Evolutionary conservation across 1,284 basidiomycete species (phyloP).

Genomic region (Neonothopanus nambi): DNA sequence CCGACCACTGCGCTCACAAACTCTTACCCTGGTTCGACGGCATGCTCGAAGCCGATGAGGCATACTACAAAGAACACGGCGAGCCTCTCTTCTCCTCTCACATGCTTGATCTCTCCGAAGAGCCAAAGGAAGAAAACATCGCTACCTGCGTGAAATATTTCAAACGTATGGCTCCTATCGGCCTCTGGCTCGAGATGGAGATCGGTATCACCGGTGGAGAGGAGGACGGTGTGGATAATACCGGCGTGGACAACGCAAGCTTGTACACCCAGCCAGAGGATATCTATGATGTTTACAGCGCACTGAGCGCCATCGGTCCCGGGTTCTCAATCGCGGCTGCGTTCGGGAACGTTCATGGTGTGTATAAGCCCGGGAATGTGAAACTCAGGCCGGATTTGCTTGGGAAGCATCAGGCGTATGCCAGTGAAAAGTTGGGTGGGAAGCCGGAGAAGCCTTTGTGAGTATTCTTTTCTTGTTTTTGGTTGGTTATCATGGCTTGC

Average conservation of each 20-base stretch:
- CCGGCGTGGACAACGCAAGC: conserved; percentile 88
- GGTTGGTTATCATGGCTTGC: conserved; percentile 2
- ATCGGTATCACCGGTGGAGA: conserved; percentile 99
- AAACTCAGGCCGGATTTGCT: conserved; percentile 91
- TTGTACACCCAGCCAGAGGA: conserved; percentile 99
- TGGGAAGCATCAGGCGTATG: conserved; percentile 87
- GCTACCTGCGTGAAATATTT: conserved; percentile 94
- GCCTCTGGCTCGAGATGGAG: conserved; percentile 99
- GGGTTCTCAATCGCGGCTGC: conserved; percentile 97
- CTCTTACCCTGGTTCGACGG: conserved; percentile 99
- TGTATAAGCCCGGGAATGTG: conserved; percentile 95
- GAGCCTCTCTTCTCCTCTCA: conserved; percentile 98
- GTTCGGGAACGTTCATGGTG: conserved; percentile 97
- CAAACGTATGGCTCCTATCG: conserved; percentile 90
- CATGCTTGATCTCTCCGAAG: conserved; percentile 99
- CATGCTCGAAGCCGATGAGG: conserved; percentile 97
- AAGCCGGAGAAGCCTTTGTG: conserved; percentile 80
- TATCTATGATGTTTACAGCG: conserved; percentile 89
- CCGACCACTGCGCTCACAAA: conserved; percentile 99
- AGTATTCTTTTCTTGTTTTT: conserved; percentile 26
- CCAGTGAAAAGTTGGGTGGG: conserved; percentile 70
- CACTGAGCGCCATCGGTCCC: conserved; percentile 83
- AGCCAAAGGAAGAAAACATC: conserved; percentile 98
- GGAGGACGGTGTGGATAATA: conserved; percentile 98
- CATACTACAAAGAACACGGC: conserved; percentile 87